Conservation (phyloP, 306 rosid genomes). For the Sicyos baderoa region DNA sequence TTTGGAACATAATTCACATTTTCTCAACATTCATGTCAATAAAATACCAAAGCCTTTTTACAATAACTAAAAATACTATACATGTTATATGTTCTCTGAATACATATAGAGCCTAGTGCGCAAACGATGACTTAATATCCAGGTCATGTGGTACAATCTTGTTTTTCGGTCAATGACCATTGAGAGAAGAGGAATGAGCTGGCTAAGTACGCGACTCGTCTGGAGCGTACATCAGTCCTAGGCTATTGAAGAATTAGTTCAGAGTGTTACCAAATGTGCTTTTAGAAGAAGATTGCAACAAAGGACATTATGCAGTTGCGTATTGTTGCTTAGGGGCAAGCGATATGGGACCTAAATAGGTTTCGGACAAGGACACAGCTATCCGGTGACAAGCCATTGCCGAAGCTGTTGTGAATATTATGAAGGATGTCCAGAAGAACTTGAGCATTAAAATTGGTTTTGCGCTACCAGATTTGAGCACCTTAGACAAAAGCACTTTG, state of each 20-base stretch:
- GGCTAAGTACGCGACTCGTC: background rate
- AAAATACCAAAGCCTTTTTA: background rate
- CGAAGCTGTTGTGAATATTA: conserved; percentile 46
- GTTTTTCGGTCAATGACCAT: background rate
- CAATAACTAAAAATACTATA: background rate
- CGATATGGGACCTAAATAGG: conserved; percentile 40
- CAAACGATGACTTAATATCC: background rate
- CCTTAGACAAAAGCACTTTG: conserved; percentile 48
- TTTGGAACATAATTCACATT: background rate
- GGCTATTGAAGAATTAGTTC: background rate
- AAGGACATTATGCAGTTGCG: conserved; percentile 43
- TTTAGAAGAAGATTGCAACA: background rate
- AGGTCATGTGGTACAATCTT: background rate
- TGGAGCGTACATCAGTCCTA: background rate
- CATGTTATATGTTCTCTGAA: background rate
- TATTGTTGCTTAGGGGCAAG: conserved; percentile 49
- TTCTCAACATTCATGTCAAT: background rate
- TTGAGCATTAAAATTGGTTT: conserved; percentile 49
- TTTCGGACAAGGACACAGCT: conserved; percentile 54
- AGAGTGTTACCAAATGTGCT: background rate
- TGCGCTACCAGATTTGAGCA: conserved; percentile 54
- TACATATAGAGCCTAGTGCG: background rate
- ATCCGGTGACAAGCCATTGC: conserved; percentile 59
- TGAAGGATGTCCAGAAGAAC: conserved; percentile 58
- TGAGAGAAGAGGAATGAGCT: conserved; percentile 1